Conservation (phyloP, 2,329 filamentous ascomycete genomes). For the Calycina marina region DNA sequence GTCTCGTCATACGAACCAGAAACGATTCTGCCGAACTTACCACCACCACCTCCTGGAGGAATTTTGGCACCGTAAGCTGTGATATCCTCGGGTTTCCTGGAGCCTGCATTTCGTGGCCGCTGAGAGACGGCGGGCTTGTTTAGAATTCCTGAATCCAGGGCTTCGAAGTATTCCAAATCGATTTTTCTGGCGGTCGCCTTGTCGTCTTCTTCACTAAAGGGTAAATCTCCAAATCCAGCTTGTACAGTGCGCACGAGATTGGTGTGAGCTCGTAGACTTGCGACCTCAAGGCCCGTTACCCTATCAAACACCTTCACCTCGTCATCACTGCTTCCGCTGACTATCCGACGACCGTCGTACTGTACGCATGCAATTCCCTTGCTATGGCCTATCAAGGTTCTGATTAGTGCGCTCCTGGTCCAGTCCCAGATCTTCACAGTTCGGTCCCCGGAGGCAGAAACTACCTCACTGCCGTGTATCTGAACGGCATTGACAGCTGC, state of each 20-base stretch:
- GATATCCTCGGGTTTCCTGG: constrained; percentile 59
- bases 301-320: constrained; percentile 93
- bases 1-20: constrained; percentile 94
- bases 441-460: constrained; percentile 88
- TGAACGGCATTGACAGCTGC: constrained; percentile 96
- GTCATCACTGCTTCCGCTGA: constrained; percentile 92
- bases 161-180: constrained; percentile 58
- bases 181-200: constrained; percentile 56
- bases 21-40: constrained; percentile 83
- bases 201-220: constrained; percentile 64
- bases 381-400: constrained; percentile 71
- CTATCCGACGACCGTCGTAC: constrained; percentile 83
- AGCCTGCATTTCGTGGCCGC: constrained; percentile 42
- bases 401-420: constrained; percentile 57
- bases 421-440: constrained; percentile 93
- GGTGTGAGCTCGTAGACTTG: constrained; percentile 66
- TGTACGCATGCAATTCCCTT: constrained; percentile 98
- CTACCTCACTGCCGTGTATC: constrained; percentile 70
- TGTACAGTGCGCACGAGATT: constrained; percentile 89
- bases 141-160: constrained; percentile 35
- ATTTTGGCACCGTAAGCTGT: constrained; percentile 72
- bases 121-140: constrained; percentile 17
- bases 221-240: constrained; percentile 81
- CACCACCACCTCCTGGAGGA: constrained; percentile 80
- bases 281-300: constrained; percentile 73